Evolutionary conservation across 495 filamentous ascomycete species (phyloP), one percentile per base, ranked within the genome.

Genomic region (Xylaria bambusicola): DNA sequence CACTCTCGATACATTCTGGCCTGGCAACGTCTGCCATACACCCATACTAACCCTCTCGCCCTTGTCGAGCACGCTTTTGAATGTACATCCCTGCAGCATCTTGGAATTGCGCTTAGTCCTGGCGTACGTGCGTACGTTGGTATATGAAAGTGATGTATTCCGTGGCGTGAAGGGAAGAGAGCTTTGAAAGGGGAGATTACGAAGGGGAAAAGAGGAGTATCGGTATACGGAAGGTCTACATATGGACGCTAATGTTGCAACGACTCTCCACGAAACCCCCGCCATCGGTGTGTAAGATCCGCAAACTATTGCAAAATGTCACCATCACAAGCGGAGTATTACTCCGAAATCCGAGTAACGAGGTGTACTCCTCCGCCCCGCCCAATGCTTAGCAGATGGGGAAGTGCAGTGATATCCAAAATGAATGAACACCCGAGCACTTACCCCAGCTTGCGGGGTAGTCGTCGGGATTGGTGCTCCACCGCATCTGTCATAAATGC

Each of bases 21-120:
- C 90, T 1, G 90, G 87, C 50, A 92, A 76, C 80, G 89, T 88
- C 77, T 93, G 85, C 86, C 85, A 86, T 45, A 73, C 78, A 35
- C 90, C 90, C 65, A 90, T 86, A 52, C 80, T 79, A 2, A 86
- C 72, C 7, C 82, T 77, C 45, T 75, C 77, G 42, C 76, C 81
- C 49, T 80, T 80, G 36, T 74, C 61, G 35, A 92, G 79, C 38
- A 82, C 81, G 42, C 79, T 80, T 64, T 84, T 84, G 44, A 91
- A 68, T 50, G 80, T 75, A 70, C 88, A 92, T 20, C 84, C 81
- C 56, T 78, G 70, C 66, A 88, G 75, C 86, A 92, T 89, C 46
- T 71, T 80, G 51, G 69, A 61, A 20, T 53, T 56, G 15, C 31
- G 38, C 45, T 33, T 5, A 5, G 5, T 33, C 29, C 29, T 33